Conservation (phyloP, 2,329 filamentous ascomycete species). For the Aspergillus ustus region DNA sequence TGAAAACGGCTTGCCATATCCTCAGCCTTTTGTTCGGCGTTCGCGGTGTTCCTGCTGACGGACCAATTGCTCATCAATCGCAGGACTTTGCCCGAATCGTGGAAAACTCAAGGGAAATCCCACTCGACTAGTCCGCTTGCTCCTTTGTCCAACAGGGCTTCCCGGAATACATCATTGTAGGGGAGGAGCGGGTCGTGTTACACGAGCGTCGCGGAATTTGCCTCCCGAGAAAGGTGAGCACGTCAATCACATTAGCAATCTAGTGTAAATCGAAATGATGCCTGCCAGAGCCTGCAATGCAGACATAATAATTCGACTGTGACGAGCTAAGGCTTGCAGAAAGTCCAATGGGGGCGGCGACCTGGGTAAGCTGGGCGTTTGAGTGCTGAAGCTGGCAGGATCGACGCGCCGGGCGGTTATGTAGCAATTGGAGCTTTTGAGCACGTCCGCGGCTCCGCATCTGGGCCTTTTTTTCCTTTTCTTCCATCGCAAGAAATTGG, state of each 20-base stretch:
- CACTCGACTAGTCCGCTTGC: not conserved
- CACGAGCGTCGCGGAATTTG: conserved; percentile 33
- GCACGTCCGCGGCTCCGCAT: conserved; percentile 22
- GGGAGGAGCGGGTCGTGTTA: conserved; percentile 31
- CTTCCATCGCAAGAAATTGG: not conserved
- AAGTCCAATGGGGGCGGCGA: conserved; percentile 1
- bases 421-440: not conserved
- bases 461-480: conserved; percentile 9
- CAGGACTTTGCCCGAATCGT: not conserved
- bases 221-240: conserved; percentile 28
- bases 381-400: not conserved
- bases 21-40: conserved; percentile 3
- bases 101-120: not conserved
- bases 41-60: not conserved
- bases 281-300: conserved; percentile 14
- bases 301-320: conserved; percentile 10
- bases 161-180: conserved; percentile 36
- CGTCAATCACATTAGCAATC: conserved; percentile 20
- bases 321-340: conserved; percentile 16
- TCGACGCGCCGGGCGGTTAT: conserved; percentile 8
- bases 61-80: not conserved
- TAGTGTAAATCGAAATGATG: conserved; percentile 2
- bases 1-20: not conserved
- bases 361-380: not conserved
- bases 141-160: conserved; percentile 32